Base-by-base conservation (phyloP, 2,329 filamentous ascomycete species). In the Dryadomyces quercus-mongolicae region DNA sequence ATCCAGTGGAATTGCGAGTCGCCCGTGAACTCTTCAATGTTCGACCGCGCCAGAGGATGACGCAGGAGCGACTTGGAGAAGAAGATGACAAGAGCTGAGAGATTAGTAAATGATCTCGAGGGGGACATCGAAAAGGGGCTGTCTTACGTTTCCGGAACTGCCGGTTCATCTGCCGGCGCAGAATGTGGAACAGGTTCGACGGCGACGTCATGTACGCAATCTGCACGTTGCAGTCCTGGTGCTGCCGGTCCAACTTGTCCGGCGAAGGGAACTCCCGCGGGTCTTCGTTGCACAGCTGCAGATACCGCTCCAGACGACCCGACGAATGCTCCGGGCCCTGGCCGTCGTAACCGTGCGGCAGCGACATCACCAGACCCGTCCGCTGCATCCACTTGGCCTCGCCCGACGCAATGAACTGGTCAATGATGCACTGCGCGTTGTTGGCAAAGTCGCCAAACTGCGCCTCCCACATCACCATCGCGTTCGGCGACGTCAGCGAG, bases 381-480 rank as follows among this genome's bases (percentile, higher is more conserved):
- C 93, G 86, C 76, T 98, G 93, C 73, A 97, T 86, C 93, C 93
- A 98, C 76, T 98, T 98, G 60, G 88, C 85, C 74, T 98, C 93
- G 67, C 93, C 93, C 58, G 93, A 96, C 51, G 93, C 92, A 63
- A 98, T 85, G 74, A 98, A 98, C 73, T 98, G 93, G 70, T 98
- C 93, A 66, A 98, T 94, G 71, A 98, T 94, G 70, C 90, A 95
- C 74, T 98, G 93, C 46, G 93, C 92, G 66, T 96, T 98, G 80
- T 98, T 98, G 78, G 93, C 93, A 65, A 98, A 98, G 72, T 98
- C 93, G 77, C 93, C 93, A 66, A 98, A 98, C 72, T 98, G 93
- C 42, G 93, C 93, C 74, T 98, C 93, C 93, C 93, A 98, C 84
- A 98, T 95, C 63, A 98, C 92, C 25, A 98, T 82, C 42, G 93